These are phyloP conservation scores for Alloteropsis semialata DNA, from an alignment of 176 grass and related monocot species.

Conservation along the genomic window DNA sequence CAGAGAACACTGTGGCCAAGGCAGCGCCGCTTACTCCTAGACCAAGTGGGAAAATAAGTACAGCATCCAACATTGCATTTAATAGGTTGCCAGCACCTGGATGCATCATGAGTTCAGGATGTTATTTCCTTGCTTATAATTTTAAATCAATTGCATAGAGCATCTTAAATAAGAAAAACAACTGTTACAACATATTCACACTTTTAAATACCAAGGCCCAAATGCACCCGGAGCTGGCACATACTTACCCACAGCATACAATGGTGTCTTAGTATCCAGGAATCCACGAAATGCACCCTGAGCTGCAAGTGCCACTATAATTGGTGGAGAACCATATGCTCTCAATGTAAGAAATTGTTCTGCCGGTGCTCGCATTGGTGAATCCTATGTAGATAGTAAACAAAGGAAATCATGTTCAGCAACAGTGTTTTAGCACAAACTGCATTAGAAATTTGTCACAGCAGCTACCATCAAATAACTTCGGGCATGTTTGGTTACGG, in stretches of 20 bases:
- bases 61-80: constrained; percentile 64
- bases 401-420: background rate
- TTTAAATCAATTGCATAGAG: background rate
- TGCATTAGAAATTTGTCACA: background rate
- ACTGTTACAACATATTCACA: background rate
- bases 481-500: too few relatives aligned
- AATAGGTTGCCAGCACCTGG: constrained; percentile 78
- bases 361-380: constrained; percentile 66
- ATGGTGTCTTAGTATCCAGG: constrained; percentile 82
- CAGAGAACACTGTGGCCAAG: constrained; percentile 76
- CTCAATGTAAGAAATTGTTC: constrained; percentile 79
- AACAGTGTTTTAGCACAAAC: background rate
- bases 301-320: constrained; percentile 77
- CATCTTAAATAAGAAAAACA: background rate
- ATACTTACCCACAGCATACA: constrained; percentile 72
- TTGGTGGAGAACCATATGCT: constrained; percentile 75
- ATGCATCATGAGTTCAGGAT: background rate
- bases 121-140: background rate
- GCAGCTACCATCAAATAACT: background rate
- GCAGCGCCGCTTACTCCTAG: constrained; percentile 82
- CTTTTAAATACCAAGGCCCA: background rate
- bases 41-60: constrained; percentile 78
- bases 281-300: constrained; percentile 91
- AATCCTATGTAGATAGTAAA: constrained; percentile 54
- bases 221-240: background rate